Evolutionary conservation across 1,284 basidiomycete species (phyloP), one percentile per base, ranked within the genome.

Genomic region (Bjerkandera adusta): DNA sequence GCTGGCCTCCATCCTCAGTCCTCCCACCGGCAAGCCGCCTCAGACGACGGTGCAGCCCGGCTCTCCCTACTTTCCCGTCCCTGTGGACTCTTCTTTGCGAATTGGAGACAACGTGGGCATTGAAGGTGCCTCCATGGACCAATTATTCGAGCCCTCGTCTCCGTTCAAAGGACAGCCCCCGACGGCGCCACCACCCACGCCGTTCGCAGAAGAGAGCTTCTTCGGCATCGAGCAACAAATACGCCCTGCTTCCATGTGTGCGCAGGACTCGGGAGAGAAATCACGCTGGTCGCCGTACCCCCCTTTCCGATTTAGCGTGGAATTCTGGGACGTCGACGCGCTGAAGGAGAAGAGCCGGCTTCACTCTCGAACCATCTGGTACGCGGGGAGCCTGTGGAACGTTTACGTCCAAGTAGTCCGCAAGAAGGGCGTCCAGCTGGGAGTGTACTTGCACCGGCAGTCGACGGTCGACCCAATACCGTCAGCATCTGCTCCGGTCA

Each of bases 381-480:
- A 87, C 58, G 85, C 82, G 4, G 88, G 88, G 30, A 90, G 79
- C 57, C 65, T 87, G 56, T 91, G 82, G 68, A 92, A 93, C 54
- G 81, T 93, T 4, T 97, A 96, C 60, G 83, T 95, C 29, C 92
- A 96, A 61, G 79, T 92, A 40, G 80, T 87, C 35, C 76, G 81
- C 50, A 86, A 85, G 70, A 87, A 83, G 65, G 72, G 79, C 58
- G 57, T 80, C 1, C 92, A 97, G 62, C 74, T 97, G 0, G 93
- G 94, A 1, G 83, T 97, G 40, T 97, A 97, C 59, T 75, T 97
- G 2, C 92, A 95, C 61, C 77, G 93, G 8, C 92, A 95, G 65
- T 87, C 83, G 26, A 80, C 72, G 49, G 75, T 86, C 34, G 89
- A 89, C 52, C 75, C 78, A 5, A 77, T 89, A 70, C 87, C 58